Percentiles rank a stretch among this genome's conserved stretches.
Evolutionary conservation across 192 early-diverging fungal genomes (phyloP).

Genomic region (Pecoramyces ruminantium): DNA sequence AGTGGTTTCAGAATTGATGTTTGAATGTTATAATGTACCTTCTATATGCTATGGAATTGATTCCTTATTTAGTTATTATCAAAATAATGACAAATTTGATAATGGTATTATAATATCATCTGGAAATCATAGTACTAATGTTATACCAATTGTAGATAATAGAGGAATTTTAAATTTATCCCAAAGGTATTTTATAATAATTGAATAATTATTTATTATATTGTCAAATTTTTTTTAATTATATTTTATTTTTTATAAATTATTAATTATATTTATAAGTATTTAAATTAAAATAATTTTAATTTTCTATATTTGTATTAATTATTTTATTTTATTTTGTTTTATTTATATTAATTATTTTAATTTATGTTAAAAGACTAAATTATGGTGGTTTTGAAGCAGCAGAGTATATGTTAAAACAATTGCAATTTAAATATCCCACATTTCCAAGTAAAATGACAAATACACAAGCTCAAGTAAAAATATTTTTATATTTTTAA

Average conservation of each 20-base stretch:
- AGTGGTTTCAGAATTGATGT: conserved; percentile 77
- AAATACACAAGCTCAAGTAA: conserved; percentile 50
- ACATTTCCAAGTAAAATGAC: conserved; percentile 73
- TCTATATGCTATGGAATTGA: conserved; percentile 74
- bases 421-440: conserved; percentile 81
- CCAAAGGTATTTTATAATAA: conserved; percentile 46
- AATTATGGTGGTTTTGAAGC: conserved; percentile 60
- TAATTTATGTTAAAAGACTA: conserved; percentile 32
- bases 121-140: conserved; percentile 50
- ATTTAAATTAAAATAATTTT: too few species aligned
- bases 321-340: too few species aligned
- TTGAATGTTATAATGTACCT: conserved; percentile 66
- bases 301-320: too few species aligned
- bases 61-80: conserved; percentile 70
- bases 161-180: conserved; percentile 38
- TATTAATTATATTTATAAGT: too few species aligned
- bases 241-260: too few species aligned
- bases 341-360: too few species aligned
- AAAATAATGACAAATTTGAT: conserved; percentile 31
- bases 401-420: conserved; percentile 65
- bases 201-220: background rate
- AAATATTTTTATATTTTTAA: too few species aligned
- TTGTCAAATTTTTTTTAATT: too few species aligned
- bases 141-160: conserved; percentile 56
- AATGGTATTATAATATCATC: conserved; percentile 52